Conservation (phyloP, 352 stramenopile genomes). For the Phytophthora kernoviae region DNA sequence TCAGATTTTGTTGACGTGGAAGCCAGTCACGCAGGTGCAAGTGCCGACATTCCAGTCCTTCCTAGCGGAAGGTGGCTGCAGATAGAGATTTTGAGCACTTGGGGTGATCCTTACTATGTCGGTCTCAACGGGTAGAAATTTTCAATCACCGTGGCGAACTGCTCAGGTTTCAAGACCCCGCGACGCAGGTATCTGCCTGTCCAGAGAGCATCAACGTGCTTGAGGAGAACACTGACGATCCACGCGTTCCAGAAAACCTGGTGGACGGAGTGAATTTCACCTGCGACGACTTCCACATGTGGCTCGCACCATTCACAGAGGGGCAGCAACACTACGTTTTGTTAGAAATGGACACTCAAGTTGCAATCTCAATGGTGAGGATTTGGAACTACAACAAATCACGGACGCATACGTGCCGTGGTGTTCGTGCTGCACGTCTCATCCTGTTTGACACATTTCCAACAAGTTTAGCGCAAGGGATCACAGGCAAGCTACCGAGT, state of each 20-base stretch:
- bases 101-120: conserved; percentile 91
- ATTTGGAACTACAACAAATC: conserved; percentile 96
- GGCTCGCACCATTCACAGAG: conserved; percentile 82
- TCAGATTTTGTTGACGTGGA: neutral
- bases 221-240: conserved; percentile 86
- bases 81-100: conserved; percentile 86
- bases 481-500: neutral
- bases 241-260: conserved; percentile 68
- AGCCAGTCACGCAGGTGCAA: neutral
- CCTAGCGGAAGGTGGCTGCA: conserved; percentile 62
- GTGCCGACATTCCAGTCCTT: conserved; percentile 59
- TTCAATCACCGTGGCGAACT: conserved; percentile 76
- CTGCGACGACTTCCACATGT: conserved; percentile 92
- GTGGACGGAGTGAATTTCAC: conserved; percentile 90
- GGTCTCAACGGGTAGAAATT: conserved; percentile 90
- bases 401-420: conserved; percentile 78
- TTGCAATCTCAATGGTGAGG: conserved; percentile 79
- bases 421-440: conserved; percentile 62
- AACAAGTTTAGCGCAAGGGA: neutral
- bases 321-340: conserved; percentile 59
- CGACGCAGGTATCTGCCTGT: conserved; percentile 59
- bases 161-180: conserved; percentile 53
- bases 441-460: conserved; percentile 45
- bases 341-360: conserved; percentile 47
- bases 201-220: conserved; percentile 89